phyloP scores from a whole-genome alignment of 768 basidiomycete species.

The Lentinula sp. region DNA sequence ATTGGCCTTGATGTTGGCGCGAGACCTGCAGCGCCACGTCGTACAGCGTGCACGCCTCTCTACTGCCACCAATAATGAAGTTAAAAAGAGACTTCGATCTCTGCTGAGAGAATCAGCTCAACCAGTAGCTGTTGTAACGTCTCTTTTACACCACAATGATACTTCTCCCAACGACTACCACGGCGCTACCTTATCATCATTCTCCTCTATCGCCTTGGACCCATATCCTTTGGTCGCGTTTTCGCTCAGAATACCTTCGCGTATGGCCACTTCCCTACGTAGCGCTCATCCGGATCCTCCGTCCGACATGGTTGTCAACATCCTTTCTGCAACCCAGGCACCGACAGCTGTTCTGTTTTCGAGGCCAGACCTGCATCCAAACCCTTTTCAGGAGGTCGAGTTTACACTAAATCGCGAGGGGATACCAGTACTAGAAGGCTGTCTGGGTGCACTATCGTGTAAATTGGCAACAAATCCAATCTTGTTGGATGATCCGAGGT shows the following conservation, averaged over 20 bases:
- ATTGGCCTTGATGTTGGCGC: neutral
- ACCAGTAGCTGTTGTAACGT: constrained; percentile 82
- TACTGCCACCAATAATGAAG: neutral
- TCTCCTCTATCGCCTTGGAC: constrained; percentile 86
- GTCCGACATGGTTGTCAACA: constrained; percentile 70
- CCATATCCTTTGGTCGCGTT: constrained; percentile 87
- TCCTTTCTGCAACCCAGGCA: constrained; percentile 67
- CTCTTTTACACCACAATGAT: constrained; percentile 22
- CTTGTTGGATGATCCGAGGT: constrained; percentile 51
- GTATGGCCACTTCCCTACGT: constrained; percentile 67
- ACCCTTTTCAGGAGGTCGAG: constrained; percentile 38
- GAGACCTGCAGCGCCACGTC: neutral
- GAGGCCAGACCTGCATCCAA: constrained; percentile 58
- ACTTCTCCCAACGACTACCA: constrained; percentile 40
- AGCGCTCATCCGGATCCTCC: constrained; percentile 11
- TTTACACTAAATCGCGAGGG: constrained; percentile 45
- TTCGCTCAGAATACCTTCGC: constrained; percentile 82
- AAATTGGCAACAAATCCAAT: constrained; percentile 54
- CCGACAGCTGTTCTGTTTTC: constrained; percentile 66
- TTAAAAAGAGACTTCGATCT: neutral
- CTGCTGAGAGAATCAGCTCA: constrained; percentile 77
- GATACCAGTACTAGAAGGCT: constrained; percentile 51
- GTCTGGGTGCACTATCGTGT: constrained; percentile 72
- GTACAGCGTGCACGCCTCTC: neutral
- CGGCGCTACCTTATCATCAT: constrained; percentile 91